Base-by-base conservation (phyloP, 2,329 filamentous ascomycete genomes). In the Seiridium cupressi region DNA sequence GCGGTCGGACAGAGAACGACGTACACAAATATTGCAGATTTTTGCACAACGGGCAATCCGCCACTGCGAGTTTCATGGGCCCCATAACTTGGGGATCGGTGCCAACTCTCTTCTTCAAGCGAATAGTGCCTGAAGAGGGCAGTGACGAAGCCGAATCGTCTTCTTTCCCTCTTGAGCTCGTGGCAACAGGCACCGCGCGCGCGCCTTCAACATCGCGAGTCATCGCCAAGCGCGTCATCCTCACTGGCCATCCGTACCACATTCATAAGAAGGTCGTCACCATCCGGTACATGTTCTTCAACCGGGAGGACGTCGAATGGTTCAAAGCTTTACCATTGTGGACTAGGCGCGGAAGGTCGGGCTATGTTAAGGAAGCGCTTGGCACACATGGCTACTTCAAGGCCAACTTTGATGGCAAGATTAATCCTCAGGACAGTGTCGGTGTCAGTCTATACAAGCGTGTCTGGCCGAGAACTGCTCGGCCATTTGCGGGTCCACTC, bases 381-480 rank as follows among this genome's bases (percentile, higher is more conserved):
- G 95, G 95, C 68, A 99, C 95, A 42, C 95, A 99, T 76, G 95
- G 95, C n/a, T 99, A 99, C 80, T 98, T 98, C 85, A 99, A 99
- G 83, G 95, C 95, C 10, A 97, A 90, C 2, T 99, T 99, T 78
- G 96, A 99, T 74, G 92, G 89, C 10, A 91, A 90, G 73, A 94
- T 99, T 74, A 98, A 97, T 75, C 93, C 95, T 1, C 91, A 97
- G 77, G 95, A 99, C 77, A 89, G 93, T 3, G 88, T 99, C 51
- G 95, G 92, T 55, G 90, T 98, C 64, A 96, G 92, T 77, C 73
- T 95, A 70, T 95, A 94, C 73, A 95, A 95, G 84, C 80, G 91
- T 31, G 87, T 94, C 62, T 95, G 89, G 84, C 95, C 95, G 6
- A 83, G 93, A 61, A 82, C 81, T 63, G 88, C 92, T 18, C 71